Base-by-base conservation (phyloP, 2,329 filamentous ascomycete genomes). In the Macrophomina phaseolina region DNA sequence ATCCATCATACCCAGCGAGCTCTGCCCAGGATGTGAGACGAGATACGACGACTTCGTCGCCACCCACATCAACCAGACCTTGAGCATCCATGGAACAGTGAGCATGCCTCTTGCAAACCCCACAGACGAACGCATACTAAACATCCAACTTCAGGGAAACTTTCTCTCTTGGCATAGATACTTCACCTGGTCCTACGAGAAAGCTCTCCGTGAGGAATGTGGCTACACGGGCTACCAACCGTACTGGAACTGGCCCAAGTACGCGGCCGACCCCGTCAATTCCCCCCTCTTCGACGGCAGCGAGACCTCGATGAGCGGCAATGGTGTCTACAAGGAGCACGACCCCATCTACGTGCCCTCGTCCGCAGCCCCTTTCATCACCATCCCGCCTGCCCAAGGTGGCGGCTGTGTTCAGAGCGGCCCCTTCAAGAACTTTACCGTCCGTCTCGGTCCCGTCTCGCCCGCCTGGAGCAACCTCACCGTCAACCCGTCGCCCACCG, bases 231-330 rank as follows among this genome's bases (percentile, higher is more conserved):
- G 79, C 60, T 75, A 75, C 49, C 77, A 80, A 55, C 81, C 81
- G 38, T 86, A 85, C 76, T 82, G 82, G 77, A 83, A 86, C 73
- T 87, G 84, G 83, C 80, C 80, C 2, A 79, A 79, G 63, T 82
- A 81, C 75, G 77, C 81, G 2, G 68, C 77, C 2, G 81, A 87
- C 42, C 75, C 75, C 0, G 48, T 67, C 68, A 79, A 81, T 65
- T 86, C 84, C 0, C 83, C 85, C 14, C 73, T 87, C 58, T 87
- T 89, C 68, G 84, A 86, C 69, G 86, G 86, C 58, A 83, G 81
- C 68, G 81, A 80, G 32, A 84, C 81, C 60, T 78, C 80, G 65
- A 75, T 78, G 68, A 72, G 81, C 32, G 83, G 84, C 23, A 82
- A 86, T 67, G 84, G 85, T 28, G 75, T 67, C 2, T 77, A 72